A percentile compares a stretch with the other conserved stretches of the same genome.
Evolutionary conservation across 2,329 filamentous ascomycete genomes (phyloP).

Genomic region (Fonsecaea erecta): DNA sequence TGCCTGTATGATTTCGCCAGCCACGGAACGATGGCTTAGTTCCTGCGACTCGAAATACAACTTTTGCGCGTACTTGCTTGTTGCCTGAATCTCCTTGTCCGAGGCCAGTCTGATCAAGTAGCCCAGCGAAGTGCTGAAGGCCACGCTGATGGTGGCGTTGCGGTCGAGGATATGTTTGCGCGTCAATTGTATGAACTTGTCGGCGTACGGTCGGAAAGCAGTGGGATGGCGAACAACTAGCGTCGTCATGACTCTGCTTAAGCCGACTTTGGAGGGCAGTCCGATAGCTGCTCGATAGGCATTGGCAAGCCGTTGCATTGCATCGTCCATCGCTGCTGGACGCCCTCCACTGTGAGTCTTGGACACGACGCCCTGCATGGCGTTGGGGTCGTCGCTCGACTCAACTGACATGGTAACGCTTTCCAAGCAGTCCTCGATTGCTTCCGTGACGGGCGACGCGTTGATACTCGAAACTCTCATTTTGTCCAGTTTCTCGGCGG

Average conservation of each 20-base stretch:
- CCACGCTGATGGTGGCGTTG: slow-evolving; percentile 90
- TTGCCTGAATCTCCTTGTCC: slow-evolving; percentile 61
- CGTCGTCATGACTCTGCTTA: slow-evolving; percentile 80
- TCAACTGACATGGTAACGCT: slow-evolving; percentile 71
- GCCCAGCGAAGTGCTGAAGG: slow-evolving; percentile 83
- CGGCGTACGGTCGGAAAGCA: slow-evolving; percentile 75
- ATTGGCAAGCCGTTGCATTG: slow-evolving; percentile 73
- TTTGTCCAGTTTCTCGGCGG: slow-evolving; percentile 87
- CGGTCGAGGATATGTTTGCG: slow-evolving; percentile 84
- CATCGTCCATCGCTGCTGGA: slow-evolving; percentile 62
- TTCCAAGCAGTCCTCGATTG: slow-evolving; percentile 86
- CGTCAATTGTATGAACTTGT: slow-evolving; percentile 75
- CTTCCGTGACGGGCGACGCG: slow-evolving; percentile 86
- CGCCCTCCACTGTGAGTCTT: slow-evolving; percentile 3
- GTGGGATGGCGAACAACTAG: slow-evolving; percentile 79
- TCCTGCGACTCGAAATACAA: slow-evolving; percentile 85
- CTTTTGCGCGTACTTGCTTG: slow-evolving; percentile 62
- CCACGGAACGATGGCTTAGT: slow-evolving; percentile 71
- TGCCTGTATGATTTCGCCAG: slow-evolving; percentile 81
- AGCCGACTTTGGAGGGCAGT: slow-evolving; percentile 91
- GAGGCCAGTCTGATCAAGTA: slow-evolving; percentile 75
- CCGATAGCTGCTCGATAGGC: slow-evolving; percentile 86
- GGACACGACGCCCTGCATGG: slow-evolving; percentile 31
- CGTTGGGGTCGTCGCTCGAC: slow-evolving; percentile 13
- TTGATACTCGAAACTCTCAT: slow-evolving; percentile 80